A percentile compares a stretch with the other conserved stretches of the same genome.
Evolutionary conservation across 2,329 filamentous ascomycete genomes (phyloP).

Genomic region (Knufia fluminis): DNA sequence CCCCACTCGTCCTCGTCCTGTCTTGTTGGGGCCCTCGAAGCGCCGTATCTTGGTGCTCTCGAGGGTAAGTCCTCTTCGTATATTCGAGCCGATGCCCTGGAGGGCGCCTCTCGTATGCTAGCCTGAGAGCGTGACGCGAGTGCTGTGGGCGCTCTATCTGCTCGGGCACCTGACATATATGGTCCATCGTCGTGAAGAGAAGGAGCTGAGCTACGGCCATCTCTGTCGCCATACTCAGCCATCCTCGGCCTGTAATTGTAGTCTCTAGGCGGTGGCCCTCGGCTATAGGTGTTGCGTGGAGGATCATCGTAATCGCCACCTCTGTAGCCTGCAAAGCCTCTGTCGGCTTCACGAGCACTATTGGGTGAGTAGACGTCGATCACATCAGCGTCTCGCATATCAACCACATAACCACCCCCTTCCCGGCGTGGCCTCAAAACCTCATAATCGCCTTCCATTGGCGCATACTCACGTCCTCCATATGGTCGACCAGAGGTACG

Average conservation of each 20-base stretch:
- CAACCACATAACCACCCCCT: conserved; percentile 1
- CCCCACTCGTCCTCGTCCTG: neutral
- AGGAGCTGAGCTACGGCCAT: neutral
- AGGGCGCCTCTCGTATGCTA: neutral
- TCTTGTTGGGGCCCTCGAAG: neutral
- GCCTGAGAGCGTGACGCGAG: neutral
- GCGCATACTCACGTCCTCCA: neutral
- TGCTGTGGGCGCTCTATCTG: neutral
- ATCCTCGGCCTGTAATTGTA: neutral
- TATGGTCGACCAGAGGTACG: neutral
- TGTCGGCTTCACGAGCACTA: neutral
- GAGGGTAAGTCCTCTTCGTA: neutral
- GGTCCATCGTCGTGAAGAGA: neutral
- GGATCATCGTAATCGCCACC: neutral
- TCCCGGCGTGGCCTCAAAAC: neutral
- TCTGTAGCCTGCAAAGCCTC: conserved; percentile 7
- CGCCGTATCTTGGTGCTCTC: neutral
- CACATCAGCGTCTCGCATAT: conserved; percentile 4
- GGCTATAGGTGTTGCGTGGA: neutral
- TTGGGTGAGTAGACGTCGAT: neutral
- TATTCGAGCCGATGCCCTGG: neutral
- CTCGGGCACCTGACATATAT: conserved; percentile 4
- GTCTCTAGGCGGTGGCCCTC: neutral
- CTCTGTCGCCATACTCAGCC: neutral
- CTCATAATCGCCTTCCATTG: neutral